Evolutionary conservation across 768 basidiomycete species (phyloP), one percentile per base, ranked within the genome.

Genomic region (Podaxis sp.): DNA sequence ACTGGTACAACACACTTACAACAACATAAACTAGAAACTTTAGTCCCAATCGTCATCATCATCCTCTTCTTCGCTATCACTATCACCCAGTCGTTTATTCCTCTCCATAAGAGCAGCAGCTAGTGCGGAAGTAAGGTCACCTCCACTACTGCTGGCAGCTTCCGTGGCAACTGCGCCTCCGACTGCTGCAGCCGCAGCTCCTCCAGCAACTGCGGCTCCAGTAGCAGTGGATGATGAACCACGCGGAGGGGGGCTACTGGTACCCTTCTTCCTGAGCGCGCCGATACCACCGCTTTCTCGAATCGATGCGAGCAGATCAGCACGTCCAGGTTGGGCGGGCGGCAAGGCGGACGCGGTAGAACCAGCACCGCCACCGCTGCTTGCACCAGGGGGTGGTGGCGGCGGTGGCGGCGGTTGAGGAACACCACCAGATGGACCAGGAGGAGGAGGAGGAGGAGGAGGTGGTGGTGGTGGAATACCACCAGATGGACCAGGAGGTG

Each of bases 21-120:
- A 22, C 19, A 33, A 27, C 3, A 24, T 19, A 27, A 51, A 49
- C 40, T 3, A 38, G 25, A 29, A 19, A 50, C 2, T 25, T 62
- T 71, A 79, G 68, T 80, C 82, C 77, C 80, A 83, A 71, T 89
- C 90, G 62, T 86, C 87, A 46, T 88, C 88, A 37, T 88, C 86
- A 24, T 89, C 88, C 0, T 88, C 88, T 4, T 90, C 90, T 22
- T 90, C 89, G 55, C 90, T 89, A 66, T 92, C 90, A 68, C 90
- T 91, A 67, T 94, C 93, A 2, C 91, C 94, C 67, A 96, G 76
- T 69, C 91, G 89, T 77, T 91, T 93, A 71, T 92, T 96, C 67
- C 95, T 77, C 71, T 89, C 85, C 67, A 88, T 76, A 65, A 98
- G 74, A 1, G 94, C 94, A 54, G 86, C 90, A 4, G 94, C 95